Evolutionary conservation across 2,329 filamentous ascomycete species (phyloP).

Genomic region (Cercospora sojina): DNA sequence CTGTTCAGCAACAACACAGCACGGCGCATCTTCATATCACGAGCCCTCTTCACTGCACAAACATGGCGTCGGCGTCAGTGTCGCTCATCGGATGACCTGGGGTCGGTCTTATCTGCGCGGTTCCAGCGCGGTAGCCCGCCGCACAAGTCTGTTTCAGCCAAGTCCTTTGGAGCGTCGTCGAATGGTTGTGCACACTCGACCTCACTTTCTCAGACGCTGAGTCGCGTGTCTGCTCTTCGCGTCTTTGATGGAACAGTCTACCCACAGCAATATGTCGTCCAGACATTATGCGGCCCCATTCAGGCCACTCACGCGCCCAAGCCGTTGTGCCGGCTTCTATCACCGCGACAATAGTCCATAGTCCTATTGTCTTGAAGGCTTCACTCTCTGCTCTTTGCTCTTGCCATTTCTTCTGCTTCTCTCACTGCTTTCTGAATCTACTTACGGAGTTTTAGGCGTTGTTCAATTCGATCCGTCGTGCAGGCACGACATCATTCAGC

Average conservation of each 20-base stretch:
- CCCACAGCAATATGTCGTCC: not conserved
- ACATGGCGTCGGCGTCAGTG: not conserved
- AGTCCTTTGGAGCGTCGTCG: not conserved
- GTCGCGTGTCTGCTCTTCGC: not conserved
- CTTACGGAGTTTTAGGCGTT: conserved; percentile 1
- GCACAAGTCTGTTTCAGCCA: conserved; percentile 2
- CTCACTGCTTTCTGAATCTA: not conserved
- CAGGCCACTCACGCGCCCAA: not conserved
- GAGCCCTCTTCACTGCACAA: not conserved
- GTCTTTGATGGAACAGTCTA: not conserved
- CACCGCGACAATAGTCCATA: not conserved
- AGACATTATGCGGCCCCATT: not conserved
- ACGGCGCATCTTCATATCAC: not conserved
- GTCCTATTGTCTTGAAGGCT: not conserved
- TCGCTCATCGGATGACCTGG: not conserved
- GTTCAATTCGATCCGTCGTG: not conserved
- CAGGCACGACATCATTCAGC: not conserved
- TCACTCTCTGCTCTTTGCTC: not conserved
- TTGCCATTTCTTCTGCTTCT: not conserved
- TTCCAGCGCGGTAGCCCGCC: not conserved
- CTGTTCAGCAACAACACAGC: not conserved
- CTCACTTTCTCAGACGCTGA: not conserved
- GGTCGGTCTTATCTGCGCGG: not conserved
- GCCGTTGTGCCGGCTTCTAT: not conserved
- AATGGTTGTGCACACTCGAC: conserved; percentile 4